Conservation (phyloP, 169 alveolate genomes). For the Eimeria falciformis region DNA sequence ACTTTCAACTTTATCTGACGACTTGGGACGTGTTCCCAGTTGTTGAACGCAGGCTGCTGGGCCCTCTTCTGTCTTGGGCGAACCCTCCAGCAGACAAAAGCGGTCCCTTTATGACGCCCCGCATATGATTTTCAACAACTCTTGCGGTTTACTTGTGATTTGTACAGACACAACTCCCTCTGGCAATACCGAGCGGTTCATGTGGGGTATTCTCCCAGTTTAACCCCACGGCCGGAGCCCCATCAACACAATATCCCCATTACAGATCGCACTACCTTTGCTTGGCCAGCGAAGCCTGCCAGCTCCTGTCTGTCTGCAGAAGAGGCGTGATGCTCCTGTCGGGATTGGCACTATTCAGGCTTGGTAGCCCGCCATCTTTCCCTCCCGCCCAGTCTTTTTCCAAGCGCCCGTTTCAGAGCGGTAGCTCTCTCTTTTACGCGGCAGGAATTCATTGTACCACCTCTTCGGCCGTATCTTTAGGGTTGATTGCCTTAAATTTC, state of each 20-base stretch:
- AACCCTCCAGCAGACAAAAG: constrained; percentile 34
- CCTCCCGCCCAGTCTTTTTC: constrained; percentile 13
- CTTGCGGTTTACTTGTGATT: constrained; percentile 18
- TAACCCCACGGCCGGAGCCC: constrained; percentile 63
- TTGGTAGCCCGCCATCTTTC: constrained; percentile 17
- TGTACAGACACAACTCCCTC: not conserved
- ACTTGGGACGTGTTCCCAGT: constrained; percentile 43
- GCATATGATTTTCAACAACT: constrained; percentile 19
- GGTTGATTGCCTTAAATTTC: no score
- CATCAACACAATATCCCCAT: constrained; percentile 3
- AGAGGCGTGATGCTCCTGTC: constrained; percentile 68
- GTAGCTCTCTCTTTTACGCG: constrained; percentile 6
- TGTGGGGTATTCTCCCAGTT: constrained; percentile 28
- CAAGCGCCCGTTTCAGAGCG: constrained; percentile 27
- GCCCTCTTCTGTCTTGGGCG: constrained; percentile 60
- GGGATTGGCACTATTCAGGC: constrained; percentile 45
- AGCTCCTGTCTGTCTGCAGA: constrained; percentile 18
- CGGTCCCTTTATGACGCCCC: constrained; percentile 58
- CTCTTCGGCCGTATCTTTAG: no score
- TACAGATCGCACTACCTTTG: constrained; percentile 9
- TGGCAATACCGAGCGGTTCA: not conserved
- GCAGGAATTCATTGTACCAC: not conserved
- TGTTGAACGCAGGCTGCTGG: constrained; percentile 53
- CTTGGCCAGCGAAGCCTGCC: constrained; percentile 38
- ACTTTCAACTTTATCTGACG: constrained; percentile 47